Base-by-base conservation (phyloP, 352 stramenopile species). In the Achlya hypogyna region DNA sequence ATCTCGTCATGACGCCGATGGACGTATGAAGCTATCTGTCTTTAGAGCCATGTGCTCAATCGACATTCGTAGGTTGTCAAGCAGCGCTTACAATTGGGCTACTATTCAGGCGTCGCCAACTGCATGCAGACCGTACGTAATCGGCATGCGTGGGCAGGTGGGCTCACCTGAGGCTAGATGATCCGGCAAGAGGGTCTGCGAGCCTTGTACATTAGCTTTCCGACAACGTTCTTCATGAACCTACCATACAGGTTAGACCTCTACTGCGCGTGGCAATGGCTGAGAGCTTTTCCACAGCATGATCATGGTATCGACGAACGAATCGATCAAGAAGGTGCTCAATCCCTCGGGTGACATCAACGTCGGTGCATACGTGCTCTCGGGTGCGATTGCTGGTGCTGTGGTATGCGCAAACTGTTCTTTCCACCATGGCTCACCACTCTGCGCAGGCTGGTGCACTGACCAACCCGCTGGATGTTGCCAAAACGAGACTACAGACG, bases 1-100 rank as follows among this genome's bases (percentile, higher is more conserved):
- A 99, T 75, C 75, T 94, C 29, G 95, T 99, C 63, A 98, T 99
- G 94, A 98, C 95, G 9, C 96, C 97, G 9, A 95, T 99, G 82
- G 97, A 99, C 82, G 84, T 92, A 83, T 60, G 79, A 5, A 31
- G 40, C 4, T 45, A 4, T 60, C 35, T 43, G 40, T 4, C 20
- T 49, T 38, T 0, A 28, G 49, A 29, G 10, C 9, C 59, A 22
- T 34, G 22, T 23, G 60, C 38, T 53, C 52, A 29, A 53, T 42
- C 2, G n/a, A 32, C 20, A n/a, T 22, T 31, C 35, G 38, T 53
- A 91, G 83, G 96, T 98, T 0, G 76, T 99, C 49, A 99, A 99
- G 82, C 97, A 99, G 79, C 86, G 97, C 32, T 81, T 99, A 72
- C 97, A 99, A 78, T 87, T 99, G 69, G 97, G 97, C 60, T 97